A percentile compares a stretch with the other conserved stretches of the same genome.
phyloP scores from a whole-genome alignment of 768 basidiomycete genomes.

The Coprinellus micaceus region DNA sequence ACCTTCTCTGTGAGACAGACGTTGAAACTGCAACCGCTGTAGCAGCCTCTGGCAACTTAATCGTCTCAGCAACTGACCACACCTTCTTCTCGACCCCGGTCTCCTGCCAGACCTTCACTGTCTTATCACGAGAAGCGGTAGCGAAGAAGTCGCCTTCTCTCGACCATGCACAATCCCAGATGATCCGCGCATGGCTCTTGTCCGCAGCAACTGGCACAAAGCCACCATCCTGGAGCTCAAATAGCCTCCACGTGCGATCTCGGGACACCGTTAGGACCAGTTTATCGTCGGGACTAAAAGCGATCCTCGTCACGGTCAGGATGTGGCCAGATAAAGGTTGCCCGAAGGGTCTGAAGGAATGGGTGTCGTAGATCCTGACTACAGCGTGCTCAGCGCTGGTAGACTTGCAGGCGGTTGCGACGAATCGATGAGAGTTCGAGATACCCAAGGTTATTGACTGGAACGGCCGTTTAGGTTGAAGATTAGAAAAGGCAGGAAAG shows the following conservation, averaged over 20 bases:
- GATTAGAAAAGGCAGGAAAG: neutral
- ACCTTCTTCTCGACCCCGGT: constrained; percentile 26
- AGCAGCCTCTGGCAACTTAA: constrained; percentile 73
- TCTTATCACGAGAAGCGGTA: constrained; percentile 94
- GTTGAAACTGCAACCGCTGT: constrained; percentile 71
- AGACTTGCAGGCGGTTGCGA: constrained; percentile 91
- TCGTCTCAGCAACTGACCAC: constrained; percentile 57
- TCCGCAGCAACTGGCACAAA: constrained; percentile 64
- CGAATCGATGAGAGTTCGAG: constrained; percentile 61
- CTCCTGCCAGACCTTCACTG: constrained; percentile 81
- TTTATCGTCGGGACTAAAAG: constrained; percentile 84
- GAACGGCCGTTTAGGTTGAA: neutral
- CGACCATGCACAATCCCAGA: constrained; percentile 95
- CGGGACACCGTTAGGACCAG: constrained; percentile 82
- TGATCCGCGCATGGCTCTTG: constrained; percentile 87
- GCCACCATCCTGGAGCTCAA: constrained; percentile 48
- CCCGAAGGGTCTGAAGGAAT: constrained; percentile 67
- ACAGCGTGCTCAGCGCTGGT: constrained; percentile 86
- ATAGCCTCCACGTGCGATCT: constrained; percentile 90
- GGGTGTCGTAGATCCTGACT: constrained; percentile 75
- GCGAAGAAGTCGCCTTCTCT: constrained; percentile 75
- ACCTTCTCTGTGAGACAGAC: neutral
- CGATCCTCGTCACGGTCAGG: constrained; percentile 85
- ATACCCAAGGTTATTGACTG: constrained; percentile 80
- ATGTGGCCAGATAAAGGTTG: constrained; percentile 76